Evolutionary conservation across 192 early-diverging fungal species (phyloP).

Genomic region (Umbelopsis vinacea): DNA sequence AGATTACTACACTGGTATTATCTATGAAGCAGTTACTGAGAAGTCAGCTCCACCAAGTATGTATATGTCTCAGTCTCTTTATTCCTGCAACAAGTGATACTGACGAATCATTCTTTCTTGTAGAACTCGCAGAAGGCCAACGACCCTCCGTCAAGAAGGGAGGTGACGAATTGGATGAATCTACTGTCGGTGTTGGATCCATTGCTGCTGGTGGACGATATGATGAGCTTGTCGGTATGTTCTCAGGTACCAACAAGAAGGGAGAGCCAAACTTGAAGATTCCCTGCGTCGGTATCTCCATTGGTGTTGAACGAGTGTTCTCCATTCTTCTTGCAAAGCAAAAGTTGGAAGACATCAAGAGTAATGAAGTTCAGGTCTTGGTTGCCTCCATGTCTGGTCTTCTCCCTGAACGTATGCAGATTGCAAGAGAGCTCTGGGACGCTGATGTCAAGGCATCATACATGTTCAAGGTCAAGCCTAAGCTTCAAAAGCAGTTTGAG

Average conservation of each 20-base stretch:
- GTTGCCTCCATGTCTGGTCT: slow-evolving; percentile 80
- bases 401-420: slow-evolving; percentile 87
- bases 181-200: slow-evolving; percentile 86
- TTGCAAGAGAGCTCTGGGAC: slow-evolving; percentile 91
- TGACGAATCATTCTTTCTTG: neutral
- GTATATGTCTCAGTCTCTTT: slow-evolving; percentile 3
- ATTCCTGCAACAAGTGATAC: too few species aligned
- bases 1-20: slow-evolving; percentile 99
- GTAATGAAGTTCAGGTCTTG: slow-evolving; percentile 83
- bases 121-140: slow-evolving; percentile 51
- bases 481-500: slow-evolving; percentile 78
- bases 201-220: slow-evolving; percentile 98
- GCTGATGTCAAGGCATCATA: slow-evolving; percentile 88
- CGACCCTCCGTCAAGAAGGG: slow-evolving; percentile 48
- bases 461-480: slow-evolving; percentile 90
- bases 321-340: slow-evolving; percentile 78
- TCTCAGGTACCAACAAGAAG: slow-evolving; percentile 69
- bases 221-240: slow-evolving; percentile 97
- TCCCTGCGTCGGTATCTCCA: slow-evolving; percentile 94
- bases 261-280: slow-evolving; percentile 68
- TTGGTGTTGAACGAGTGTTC: slow-evolving; percentile 97
- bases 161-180: slow-evolving; percentile 73
- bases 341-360: slow-evolving; percentile 64
- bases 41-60: slow-evolving; percentile 59
- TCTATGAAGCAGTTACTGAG: slow-evolving; percentile 92